A percentile compares a stretch with the other conserved stretches of the same genome.
These are phyloP conservation scores for Candida coleopterorum DNA, from an alignment of 805 yeast species.

Conservation along the genomic window DNA sequence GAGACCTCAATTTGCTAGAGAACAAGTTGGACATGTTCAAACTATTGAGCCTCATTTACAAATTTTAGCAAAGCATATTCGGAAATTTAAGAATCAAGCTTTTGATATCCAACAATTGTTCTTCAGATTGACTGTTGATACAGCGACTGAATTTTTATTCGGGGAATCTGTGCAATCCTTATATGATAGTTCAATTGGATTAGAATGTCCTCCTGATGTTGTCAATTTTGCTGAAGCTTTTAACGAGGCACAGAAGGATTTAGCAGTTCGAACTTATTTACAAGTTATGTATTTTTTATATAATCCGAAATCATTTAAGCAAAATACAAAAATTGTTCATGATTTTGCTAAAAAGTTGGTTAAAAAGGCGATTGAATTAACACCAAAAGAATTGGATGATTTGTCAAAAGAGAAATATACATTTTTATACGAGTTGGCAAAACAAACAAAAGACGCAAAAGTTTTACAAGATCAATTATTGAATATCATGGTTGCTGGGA, in stretches of 20 bases:
- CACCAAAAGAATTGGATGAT: slow-evolving; percentile 24
- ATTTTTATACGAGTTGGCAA: slow-evolving; percentile 35
- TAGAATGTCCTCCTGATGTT: slow-evolving; percentile 23
- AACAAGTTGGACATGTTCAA: slow-evolving; percentile 37
- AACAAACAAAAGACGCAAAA: slow-evolving; percentile 32
- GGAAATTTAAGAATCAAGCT: slow-evolving; percentile 17
- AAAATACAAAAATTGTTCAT: slow-evolving; percentile 21
- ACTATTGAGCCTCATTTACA: slow-evolving; percentile 38
- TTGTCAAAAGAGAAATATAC: slow-evolving; percentile 25
- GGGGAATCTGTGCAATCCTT: slow-evolving; percentile 35
- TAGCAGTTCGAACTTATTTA: slow-evolving; percentile 23
- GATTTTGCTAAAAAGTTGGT: slow-evolving; percentile 26
- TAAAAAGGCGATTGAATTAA: slow-evolving; percentile 22
- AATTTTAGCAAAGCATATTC: slow-evolving; percentile 27
- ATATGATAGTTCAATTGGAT: slow-evolving; percentile 21
- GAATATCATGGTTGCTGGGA: slow-evolving; percentile 38
- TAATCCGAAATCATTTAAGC: slow-evolving; percentile 18
- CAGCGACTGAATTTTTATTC: slow-evolving; percentile 39
- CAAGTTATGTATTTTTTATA: slow-evolving; percentile 23
- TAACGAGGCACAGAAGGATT: slow-evolving; percentile 28
- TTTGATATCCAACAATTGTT: slow-evolving; percentile 38
- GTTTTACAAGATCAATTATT: slow-evolving; percentile 34
- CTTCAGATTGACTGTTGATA: slow-evolving; percentile 36
- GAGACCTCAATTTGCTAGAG: slow-evolving; percentile 42
- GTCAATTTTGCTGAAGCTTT: slow-evolving; percentile 30